Conservation (phyloP, 164 flowering plant genomes). For the Vitis amurensis region DNA sequence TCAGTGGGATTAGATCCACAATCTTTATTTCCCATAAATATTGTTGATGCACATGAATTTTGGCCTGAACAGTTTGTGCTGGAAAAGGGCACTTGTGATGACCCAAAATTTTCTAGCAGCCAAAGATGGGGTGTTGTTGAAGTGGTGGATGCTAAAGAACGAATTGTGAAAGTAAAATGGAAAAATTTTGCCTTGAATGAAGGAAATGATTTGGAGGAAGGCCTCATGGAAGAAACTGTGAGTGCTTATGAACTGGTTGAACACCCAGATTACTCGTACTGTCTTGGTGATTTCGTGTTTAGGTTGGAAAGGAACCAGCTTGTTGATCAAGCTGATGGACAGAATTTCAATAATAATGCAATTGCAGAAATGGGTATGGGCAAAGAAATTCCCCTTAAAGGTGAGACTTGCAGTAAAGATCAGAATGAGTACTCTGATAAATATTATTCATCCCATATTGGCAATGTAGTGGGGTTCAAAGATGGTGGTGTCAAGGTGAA, state of each 20-base stretch:
- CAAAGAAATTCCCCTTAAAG: slow-evolving; percentile 12
- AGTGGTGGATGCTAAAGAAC: slow-evolving; percentile 69
- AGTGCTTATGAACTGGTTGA: slow-evolving; percentile 89
- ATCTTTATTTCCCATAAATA: slow-evolving; percentile 38
- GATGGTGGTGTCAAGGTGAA: slow-evolving; percentile 68
- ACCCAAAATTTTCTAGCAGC: slow-evolving; percentile 25
- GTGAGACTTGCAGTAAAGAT: slow-evolving; percentile 14
- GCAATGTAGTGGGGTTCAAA: slow-evolving; percentile 58
- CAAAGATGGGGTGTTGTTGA: slow-evolving; percentile 70
- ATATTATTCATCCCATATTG: slow-evolving; percentile 52
- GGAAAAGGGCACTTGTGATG: slow-evolving; percentile 55
- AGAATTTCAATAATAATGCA: slow-evolving; percentile 1
- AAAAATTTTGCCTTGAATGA: slow-evolving; percentile 8
- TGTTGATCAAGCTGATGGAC: slow-evolving; percentile 21
- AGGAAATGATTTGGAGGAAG: slow-evolving; percentile 14
- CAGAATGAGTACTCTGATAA: slow-evolving; percentile 8
- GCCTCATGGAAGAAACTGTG: slow-evolving; percentile 48
- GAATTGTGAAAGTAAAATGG: slow-evolving; percentile 77
- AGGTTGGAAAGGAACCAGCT: slow-evolving; percentile 26
- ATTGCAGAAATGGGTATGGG: slow-evolving; percentile 9
- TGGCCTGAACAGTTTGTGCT: slow-evolving; percentile 68
- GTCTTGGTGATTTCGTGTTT: slow-evolving; percentile 73
- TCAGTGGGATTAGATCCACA: slow-evolving; percentile 48
- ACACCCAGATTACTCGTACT: slow-evolving; percentile 73
- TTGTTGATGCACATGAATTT: slow-evolving; percentile 63